Conservation (phyloP, 2,329 filamentous ascomycete genomes). For the Intubia oerlemansii region DNA sequence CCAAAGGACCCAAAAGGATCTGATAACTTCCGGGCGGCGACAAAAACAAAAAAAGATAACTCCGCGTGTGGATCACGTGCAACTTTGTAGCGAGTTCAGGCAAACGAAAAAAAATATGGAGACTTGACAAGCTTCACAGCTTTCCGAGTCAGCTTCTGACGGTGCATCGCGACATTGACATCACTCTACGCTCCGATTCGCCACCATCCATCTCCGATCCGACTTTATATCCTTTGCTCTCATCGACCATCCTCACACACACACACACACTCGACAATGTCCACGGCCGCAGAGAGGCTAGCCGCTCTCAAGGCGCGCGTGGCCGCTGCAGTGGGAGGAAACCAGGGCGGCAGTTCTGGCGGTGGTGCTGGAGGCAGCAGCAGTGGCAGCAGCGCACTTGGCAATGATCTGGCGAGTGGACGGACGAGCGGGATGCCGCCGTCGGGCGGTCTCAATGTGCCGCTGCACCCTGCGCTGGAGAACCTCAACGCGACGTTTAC, state of each 20-base stretch:
- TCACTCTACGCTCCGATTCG: neutral
- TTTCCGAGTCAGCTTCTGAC: no score
- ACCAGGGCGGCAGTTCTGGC: neutral
- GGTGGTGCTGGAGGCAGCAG: neutral
- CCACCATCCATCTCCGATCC: neutral
- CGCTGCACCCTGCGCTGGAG: slow-evolving; percentile 55
- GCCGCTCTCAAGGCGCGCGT: slow-evolving; percentile 65
- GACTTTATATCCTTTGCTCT: no score
- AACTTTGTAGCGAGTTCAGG: no score
- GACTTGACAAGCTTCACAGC: no score
- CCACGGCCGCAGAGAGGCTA: slow-evolving; percentile 35
- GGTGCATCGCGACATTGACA: neutral
- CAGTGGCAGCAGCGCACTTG: slow-evolving; percentile 21
- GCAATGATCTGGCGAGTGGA: slow-evolving; percentile 2
- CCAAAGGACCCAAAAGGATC: no score
- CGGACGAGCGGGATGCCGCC: slow-evolving; percentile 6
- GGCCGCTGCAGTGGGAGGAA: slow-evolving; percentile 41
- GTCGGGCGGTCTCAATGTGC: slow-evolving; percentile 48
- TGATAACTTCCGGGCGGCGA: no score
- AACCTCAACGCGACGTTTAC: slow-evolving; percentile 26
- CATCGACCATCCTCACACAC: no score
- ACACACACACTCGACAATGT: slow-evolving; percentile 4
- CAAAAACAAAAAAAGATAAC: no score
- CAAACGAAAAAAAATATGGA: no score
- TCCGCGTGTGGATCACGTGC: no score